Base-by-base conservation (phyloP, 2,329 filamentous ascomycete genomes). In the Eutypa lata region DNA sequence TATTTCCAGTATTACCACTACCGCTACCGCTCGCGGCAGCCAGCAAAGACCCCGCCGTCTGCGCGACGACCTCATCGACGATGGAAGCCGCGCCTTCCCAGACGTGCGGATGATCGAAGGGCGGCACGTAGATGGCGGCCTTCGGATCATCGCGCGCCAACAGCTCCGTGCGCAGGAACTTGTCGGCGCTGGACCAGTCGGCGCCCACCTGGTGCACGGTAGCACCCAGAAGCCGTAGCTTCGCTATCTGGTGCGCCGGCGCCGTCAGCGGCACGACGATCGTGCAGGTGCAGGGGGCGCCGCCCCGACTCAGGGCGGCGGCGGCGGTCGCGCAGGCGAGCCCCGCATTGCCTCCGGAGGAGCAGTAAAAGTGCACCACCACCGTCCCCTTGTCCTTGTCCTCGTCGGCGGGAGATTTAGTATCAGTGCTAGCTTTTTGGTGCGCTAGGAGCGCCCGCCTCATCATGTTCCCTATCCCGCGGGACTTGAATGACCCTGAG, bases 401-500 rank as follows among this genome's bases (percentile, higher is more conserved):
- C 67, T 51, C 61, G 10, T 31, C 26, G 26, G 26, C 26, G 26
- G 10, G 10, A 31, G 5, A 5, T 10, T 6, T 10, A 31, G 10
- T 10, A 31, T 5, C 26, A 31, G 26, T 10, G 10, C 10, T 10
- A 31, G 26, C 26, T 31, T 31, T 31, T 58, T 71, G 67, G 52
- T 68, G 65, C 26, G 73, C 58, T 40, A 53, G 51, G 48, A 57
- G 53, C 19, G 62, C 58, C 68, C 60, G 74, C 47, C 81, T 75
- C 65, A 91, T 86, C 66, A 89, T 80, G 69, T 89, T 82, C 48
- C 89, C 89, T 56, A 93, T 83, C 28, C 88, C 89, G 59, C 84
- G 81, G 46, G 89, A 92, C 71, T 95, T 94, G 83, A 95, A 96
- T 38, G 89, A 92, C 57, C 89, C 89, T 21, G 87, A 88, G 4